Evolutionary conservation across 2,329 filamentous ascomycete species (phyloP).

Genomic region (Tolypocladium capitatum): DNA sequence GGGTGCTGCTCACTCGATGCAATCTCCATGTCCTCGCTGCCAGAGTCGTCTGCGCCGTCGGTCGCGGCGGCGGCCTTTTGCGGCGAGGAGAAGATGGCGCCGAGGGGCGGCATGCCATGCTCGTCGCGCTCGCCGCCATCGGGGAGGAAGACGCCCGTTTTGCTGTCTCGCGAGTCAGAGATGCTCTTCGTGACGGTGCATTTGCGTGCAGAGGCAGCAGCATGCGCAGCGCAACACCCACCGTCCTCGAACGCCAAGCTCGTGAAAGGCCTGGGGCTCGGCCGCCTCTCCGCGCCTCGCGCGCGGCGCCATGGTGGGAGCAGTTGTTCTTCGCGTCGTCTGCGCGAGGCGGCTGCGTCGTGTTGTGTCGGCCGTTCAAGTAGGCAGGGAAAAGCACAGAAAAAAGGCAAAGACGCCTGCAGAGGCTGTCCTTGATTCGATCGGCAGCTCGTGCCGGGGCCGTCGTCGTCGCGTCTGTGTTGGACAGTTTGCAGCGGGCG

Average conservation of each 20-base stretch:
- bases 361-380: neutral
- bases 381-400: too few species aligned
- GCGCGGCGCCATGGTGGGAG: slow-evolving; percentile 19
- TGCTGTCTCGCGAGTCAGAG: slow-evolving; percentile 37
- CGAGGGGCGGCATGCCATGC: slow-evolving; percentile 79
- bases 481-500: neutral
- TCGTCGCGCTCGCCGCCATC: slow-evolving; percentile 76
- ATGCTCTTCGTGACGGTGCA: neutral
- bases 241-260: slow-evolving; percentile 24
- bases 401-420: too few species aligned
- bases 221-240: slow-evolving; percentile 11
- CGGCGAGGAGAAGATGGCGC: slow-evolving; percentile 81
- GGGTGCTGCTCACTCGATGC: slow-evolving; percentile 27
- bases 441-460: neutral
- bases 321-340: neutral
- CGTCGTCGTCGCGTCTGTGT: neutral
- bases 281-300: slow-evolving; percentile 15
- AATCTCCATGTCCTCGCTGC: slow-evolving; percentile 39
- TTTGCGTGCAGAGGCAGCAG: neutral
- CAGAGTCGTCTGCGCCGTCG: slow-evolving; percentile 16
- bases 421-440: neutral
- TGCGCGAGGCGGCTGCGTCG: neutral
- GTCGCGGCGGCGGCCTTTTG: slow-evolving; percentile 31
- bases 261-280: slow-evolving; percentile 19
- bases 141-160: slow-evolving; percentile 74